Evolutionary conservation across 2,329 filamentous ascomycete genomes (phyloP), one percentile per base, ranked within the genome.

Genomic region (Trichoderma simmonsii): DNA sequence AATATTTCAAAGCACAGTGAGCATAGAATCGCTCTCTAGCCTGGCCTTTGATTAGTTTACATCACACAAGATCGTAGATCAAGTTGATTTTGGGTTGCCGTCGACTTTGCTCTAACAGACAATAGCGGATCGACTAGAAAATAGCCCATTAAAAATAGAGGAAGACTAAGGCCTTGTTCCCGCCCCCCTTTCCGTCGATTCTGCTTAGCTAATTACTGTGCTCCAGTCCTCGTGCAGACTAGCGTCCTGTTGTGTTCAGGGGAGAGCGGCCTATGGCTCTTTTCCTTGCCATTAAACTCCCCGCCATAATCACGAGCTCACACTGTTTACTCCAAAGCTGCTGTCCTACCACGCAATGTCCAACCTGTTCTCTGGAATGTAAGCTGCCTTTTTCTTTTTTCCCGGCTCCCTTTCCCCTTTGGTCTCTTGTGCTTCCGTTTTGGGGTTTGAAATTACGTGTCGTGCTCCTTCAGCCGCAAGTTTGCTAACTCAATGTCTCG

Each of bases 301-400:
- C 67, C 61, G 60, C 61, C 69, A 71, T 60, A 71, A 71, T 64
- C 69, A 71, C 69, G 48, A 64, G 69, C 69, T 56, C 59, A 54
- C 48, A 71, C 60, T 62, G 60, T 63, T 63, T 32, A 39, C 67
- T 71, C 30, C 60, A 71, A 71, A 28, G 65, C 51, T 67, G 48
- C 64, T 57, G 64, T 57, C 18, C 51, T 67, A 67, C 60, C 48
- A 67, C 62, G 43, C 76, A 79, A 89, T 89, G 87, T 88, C 87
- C 76, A 88, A 88, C 81, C 82, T 89, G 76, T 89, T 89, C 79
- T 89, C 86, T 78, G 87, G 87, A 81, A 88, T 89, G 87, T 89
- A 83, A 86, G 87, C 54, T 87, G 32, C 32, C 7, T 32, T 26
- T 54, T 30, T 15, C 2, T 24, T 21, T 21, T 43, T 11, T 26